Base-by-base conservation (phyloP, 2,329 filamentous ascomycete genomes). In the Tolypocladium ovalisporum region DNA sequence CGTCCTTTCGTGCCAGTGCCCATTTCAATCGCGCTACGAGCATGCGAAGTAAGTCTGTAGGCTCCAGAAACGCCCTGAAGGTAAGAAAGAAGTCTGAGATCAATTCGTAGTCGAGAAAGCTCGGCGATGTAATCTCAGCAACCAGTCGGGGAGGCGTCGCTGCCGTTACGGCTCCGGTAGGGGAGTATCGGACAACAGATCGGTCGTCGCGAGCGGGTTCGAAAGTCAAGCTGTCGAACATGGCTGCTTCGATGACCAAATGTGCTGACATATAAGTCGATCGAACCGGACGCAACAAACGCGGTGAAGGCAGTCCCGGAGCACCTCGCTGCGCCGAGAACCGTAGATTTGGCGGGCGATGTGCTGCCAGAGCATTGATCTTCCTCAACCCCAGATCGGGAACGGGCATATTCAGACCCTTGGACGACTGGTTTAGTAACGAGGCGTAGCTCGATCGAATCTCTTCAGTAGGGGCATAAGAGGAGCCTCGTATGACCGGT, bases 1-100 rank as follows among this genome's bases (percentile, higher is more conserved):
- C 90, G 67, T 96, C 90, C 52, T 82, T 76, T 57, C 89, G 83
- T 53, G 82, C 83, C 54, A 97, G 79, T 0, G 94, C 91, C 94
- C 94, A 99, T 63, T 86, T 81, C 55, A 99, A 75, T 22, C 94
- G 84, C 2, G 92, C 87, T 61, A 97, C 80, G 19, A 99, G 79
- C 78, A 96, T 90, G 52, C 86, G 84, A 27, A 96, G 79, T 4
- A 99, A 79, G 64, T 93, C 87, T 24, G 79, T 77, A 0, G 88
- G 79, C 15, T 89, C 85, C 59, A 99, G 77, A 67, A 97, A 99
- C 3, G 88, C 83, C 54, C 94, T 89, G 67, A 90, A 99, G 0
- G 94, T 97, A 27, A 99, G 82, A 67, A 99, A 99, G 73, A 99
- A 99, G 71, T 99, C 94, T 1, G 94, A 97, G 5, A 99, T 83